Percentiles rank a stretch among this genome's conserved stretches.
Conservation (phyloP, 371 early-diverging fungal species). For the Phascolomyces articulosus region DNA sequence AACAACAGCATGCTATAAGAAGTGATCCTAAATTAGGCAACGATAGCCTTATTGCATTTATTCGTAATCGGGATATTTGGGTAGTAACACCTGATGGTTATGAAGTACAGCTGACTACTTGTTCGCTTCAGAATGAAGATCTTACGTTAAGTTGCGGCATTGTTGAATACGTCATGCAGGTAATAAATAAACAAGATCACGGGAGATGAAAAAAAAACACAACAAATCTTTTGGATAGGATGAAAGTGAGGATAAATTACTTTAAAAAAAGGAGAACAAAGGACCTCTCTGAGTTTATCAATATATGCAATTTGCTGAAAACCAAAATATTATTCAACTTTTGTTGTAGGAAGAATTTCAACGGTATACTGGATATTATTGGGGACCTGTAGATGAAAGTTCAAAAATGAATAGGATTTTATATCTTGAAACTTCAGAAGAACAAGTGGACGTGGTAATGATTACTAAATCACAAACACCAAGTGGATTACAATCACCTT, state of each 20-base stretch:
- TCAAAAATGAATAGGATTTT: conserved; percentile 50
- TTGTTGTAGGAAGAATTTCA: conserved; percentile 70
- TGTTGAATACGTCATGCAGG: conserved; percentile 79
- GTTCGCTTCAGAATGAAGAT: conserved; percentile 37
- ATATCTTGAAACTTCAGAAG: conserved; percentile 68
- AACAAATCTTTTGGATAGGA: background rate
- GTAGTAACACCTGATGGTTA: conserved; percentile 56
- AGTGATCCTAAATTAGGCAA: conserved; percentile 67
- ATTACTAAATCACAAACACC: conserved; percentile 49
- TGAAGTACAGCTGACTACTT: conserved; percentile 69
- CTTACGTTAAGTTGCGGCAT: conserved; percentile 59
- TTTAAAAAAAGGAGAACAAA: too few relatives aligned
- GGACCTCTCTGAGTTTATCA: too few relatives aligned
- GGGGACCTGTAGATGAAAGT: conserved; percentile 43
- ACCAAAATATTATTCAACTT: background rate
- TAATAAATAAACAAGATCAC: conserved; percentile 12
- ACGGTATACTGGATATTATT: conserved; percentile 71
- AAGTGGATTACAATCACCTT: background rate
- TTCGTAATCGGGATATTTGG: conserved; percentile 71
- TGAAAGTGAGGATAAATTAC: too few relatives aligned
- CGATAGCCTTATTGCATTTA: conserved; percentile 59
- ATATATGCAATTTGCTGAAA: background rate
- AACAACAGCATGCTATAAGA: conserved; percentile 12
- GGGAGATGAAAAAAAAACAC: background rate
- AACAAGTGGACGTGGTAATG: conserved; percentile 57